These are phyloP conservation scores for Pseudozyma pruni DNA, from an alignment of 1,284 basidiomycete genomes.

Conservation along the genomic window DNA sequence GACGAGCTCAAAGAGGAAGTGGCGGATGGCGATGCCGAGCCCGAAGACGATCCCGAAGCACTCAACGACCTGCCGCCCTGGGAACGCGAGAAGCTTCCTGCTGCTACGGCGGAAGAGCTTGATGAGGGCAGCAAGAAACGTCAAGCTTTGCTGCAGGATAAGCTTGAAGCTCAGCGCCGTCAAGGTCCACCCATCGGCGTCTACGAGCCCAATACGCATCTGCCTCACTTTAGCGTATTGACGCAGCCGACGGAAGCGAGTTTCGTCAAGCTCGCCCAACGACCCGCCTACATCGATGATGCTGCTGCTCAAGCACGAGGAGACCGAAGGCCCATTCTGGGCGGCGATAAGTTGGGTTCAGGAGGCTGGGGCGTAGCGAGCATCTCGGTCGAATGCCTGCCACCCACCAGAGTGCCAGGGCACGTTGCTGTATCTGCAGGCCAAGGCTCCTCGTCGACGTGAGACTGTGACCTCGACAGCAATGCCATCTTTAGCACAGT, in stretches of 20 bases:
- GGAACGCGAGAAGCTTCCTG: slow-evolving; percentile 44
- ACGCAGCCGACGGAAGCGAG: slow-evolving; percentile 56
- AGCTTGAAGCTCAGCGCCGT: slow-evolving; percentile 30
- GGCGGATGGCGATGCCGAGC: slow-evolving; percentile 38
- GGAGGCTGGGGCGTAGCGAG: slow-evolving; percentile 53
- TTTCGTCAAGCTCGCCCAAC: slow-evolving; percentile 35
- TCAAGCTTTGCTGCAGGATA: slow-evolving; percentile 19
- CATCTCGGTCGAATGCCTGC: slow-evolving; percentile 33
- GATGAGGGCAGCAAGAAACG: slow-evolving; percentile 35
- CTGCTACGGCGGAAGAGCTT: slow-evolving; percentile 12
- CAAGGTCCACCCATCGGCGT: slow-evolving; percentile 60
- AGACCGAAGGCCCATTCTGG: slow-evolving; percentile 44
- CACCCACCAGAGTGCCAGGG: slow-evolving; percentile 15
- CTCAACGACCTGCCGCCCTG: slow-evolving; percentile 58
- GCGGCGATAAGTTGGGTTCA: slow-evolving; percentile 47
- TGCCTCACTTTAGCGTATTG: slow-evolving; percentile 48
- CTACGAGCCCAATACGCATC: slow-evolving; percentile 64
- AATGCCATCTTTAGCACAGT: too few species aligned
- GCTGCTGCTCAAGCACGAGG: slow-evolving; percentile 17
- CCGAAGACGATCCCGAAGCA: slow-evolving; percentile 48
- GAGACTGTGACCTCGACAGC: too few species aligned
- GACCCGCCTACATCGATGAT: slow-evolving; percentile 38
- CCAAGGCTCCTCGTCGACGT: slow-evolving; percentile 3
- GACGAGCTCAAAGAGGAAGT: slow-evolving; percentile 22
- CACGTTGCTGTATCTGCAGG: slow-evolving; percentile 23